phyloP scores from a whole-genome alignment of 129 eudicot species.

The Flaveria brownii region DNA sequence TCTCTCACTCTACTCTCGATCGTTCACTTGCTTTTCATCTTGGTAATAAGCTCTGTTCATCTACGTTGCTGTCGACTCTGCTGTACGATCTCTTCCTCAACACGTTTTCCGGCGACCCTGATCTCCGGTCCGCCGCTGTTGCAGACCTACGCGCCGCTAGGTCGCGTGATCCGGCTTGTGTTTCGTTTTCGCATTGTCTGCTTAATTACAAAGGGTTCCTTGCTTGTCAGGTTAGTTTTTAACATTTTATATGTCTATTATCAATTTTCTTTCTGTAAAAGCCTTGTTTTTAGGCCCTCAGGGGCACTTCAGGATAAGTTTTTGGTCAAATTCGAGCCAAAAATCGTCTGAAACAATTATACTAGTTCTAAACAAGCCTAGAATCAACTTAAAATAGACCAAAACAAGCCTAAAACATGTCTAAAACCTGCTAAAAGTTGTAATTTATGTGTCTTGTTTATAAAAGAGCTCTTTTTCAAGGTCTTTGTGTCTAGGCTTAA shows the following conservation, averaged over 20 bases:
- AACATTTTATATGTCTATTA: not conserved
- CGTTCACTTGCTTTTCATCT: constrained; percentile 73
- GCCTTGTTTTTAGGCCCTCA: no score
- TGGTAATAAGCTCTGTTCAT: constrained; percentile 88
- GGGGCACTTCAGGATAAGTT: no score
- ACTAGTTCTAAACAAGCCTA: no score
- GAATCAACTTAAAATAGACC: no score
- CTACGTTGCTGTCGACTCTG: constrained; percentile 68
- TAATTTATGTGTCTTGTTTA: no score
- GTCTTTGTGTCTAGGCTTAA: no score
- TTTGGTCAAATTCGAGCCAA: no score
- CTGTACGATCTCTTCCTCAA: constrained; percentile 84
- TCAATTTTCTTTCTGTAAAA: no score
- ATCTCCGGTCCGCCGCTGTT: constrained; percentile 63
- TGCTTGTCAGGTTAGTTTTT: constrained; percentile 70
- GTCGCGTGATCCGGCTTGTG: constrained; percentile 86
- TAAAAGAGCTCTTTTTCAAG: no score
- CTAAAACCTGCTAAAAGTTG: no score
- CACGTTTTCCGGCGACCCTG: constrained; percentile 52
- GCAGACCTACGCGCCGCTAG: constrained; percentile 81
- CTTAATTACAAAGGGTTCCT: constrained; percentile 90
- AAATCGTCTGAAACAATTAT: no score
- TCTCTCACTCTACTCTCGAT: constrained; percentile 72
- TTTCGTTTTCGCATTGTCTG: constrained; percentile 75
- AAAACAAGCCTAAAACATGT: no score